phyloP scores from a whole-genome alignment of 495 filamentous ascomycete genomes.

The Neurospora intermedia region DNA sequence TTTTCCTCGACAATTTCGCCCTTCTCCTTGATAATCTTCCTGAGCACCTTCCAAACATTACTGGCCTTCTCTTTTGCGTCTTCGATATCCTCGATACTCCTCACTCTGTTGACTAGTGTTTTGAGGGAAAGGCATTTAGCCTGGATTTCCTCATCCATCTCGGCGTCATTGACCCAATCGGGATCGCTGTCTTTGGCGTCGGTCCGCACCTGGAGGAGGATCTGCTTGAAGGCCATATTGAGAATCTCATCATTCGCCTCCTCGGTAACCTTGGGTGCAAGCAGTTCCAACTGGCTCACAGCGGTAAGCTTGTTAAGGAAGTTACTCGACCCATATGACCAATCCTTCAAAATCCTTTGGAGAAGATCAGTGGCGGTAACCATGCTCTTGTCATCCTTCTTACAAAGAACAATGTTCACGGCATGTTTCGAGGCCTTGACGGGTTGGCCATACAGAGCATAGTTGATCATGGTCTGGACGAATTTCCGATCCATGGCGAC shows the following conservation, averaged over 20 bases:
- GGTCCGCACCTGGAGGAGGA: constrained; percentile 59
- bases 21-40: constrained; percentile 56
- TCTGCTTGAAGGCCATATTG: constrained; percentile 63
- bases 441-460: constrained; percentile 71
- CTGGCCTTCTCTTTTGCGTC: constrained; percentile 53
- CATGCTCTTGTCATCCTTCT: constrained; percentile 72
- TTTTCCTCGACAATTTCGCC: constrained; percentile 70
- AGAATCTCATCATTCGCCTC: constrained; percentile 66
- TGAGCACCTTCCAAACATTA: constrained; percentile 68
- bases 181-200: constrained; percentile 38
- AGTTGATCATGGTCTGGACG: constrained; percentile 63
- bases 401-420: constrained; percentile 75
- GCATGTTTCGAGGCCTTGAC: constrained; percentile 85
- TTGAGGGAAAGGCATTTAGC: constrained; percentile 86
- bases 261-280: constrained; percentile 62
- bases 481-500: constrained; percentile 82
- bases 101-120: constrained; percentile 76
- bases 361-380: constrained; percentile 71
- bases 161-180: constrained; percentile 58
- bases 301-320: constrained; percentile 81
- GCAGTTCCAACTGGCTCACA: constrained; percentile 70
- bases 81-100: constrained; percentile 49
- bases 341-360: constrained; percentile 60
- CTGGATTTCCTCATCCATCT: constrained; percentile 66
- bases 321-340: constrained; percentile 60